Evolutionary conservation across 2,329 filamentous ascomycete genomes (phyloP).

Genomic region (Verticillium longisporum): DNA sequence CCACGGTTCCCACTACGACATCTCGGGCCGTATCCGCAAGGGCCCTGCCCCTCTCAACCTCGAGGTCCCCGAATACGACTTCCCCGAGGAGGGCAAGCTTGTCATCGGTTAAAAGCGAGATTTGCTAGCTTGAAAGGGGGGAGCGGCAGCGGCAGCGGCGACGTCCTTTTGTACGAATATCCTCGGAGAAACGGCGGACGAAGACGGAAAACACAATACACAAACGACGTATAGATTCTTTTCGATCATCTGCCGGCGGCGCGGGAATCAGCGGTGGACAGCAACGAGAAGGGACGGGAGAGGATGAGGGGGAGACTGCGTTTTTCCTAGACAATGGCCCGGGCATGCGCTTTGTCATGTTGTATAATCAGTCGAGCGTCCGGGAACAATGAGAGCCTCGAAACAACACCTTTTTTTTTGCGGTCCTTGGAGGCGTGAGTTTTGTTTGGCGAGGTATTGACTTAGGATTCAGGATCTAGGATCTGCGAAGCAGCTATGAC

Average conservation of each 20-base stretch:
- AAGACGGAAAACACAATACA: not conserved
- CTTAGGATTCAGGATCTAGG: no score
- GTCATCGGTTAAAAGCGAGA: slow-evolving; percentile 74
- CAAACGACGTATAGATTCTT: not conserved
- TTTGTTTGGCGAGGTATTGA: no score
- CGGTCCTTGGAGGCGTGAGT: no score
- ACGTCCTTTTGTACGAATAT: slow-evolving; percentile 10
- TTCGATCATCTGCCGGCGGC: not conserved
- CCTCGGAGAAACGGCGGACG: not conserved
- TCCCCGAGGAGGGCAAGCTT: slow-evolving; percentile 82
- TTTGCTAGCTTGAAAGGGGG: not conserved
- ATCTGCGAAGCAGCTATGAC: no score
- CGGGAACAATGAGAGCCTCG: slow-evolving; percentile 12
- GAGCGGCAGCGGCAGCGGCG: not conserved
- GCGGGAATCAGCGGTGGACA: not conserved
- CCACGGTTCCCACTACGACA: slow-evolving; percentile 99
- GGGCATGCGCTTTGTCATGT: slow-evolving; percentile 8
- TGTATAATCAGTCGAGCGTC: slow-evolving; percentile 13
- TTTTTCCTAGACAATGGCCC: slow-evolving; percentile 12
- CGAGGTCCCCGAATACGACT: slow-evolving; percentile 87
- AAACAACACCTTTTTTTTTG: slow-evolving; percentile 3
- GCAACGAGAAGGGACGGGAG: slow-evolving; percentile 1
- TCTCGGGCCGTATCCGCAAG: slow-evolving; percentile 96
- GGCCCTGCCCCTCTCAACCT: slow-evolving; percentile 96
- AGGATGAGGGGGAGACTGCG: slow-evolving; percentile 5